A percentile compares a stretch with the other conserved stretches of the same genome.
phyloP scores from a whole-genome alignment of 495 filamentous ascomycete species.

The Bathelium albidoporum region DNA sequence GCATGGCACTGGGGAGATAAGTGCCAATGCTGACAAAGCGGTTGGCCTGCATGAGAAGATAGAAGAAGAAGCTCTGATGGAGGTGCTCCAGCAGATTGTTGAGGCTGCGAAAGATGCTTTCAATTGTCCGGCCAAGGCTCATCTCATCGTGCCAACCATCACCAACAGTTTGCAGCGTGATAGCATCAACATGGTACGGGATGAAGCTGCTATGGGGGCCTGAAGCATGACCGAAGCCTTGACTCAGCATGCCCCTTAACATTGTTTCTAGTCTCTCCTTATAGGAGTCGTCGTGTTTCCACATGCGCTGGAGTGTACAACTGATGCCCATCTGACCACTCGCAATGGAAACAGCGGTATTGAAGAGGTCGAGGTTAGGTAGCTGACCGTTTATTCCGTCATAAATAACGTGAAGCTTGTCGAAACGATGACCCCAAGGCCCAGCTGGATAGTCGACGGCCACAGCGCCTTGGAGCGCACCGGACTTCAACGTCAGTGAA shows the following conservation, averaged over 20 bases:
- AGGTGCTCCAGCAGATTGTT: conserved; percentile 96
- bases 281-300: conserved; percentile 73
- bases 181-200: conserved; percentile 93
- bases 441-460: conserved; percentile 76
- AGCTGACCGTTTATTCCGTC: conserved; percentile 95
- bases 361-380: conserved; percentile 91
- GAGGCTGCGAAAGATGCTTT: conserved; percentile 79
- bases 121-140: conserved; percentile 78
- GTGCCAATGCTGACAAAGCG: conserved; percentile 97
- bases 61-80: conserved; percentile 99
- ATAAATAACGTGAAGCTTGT: conserved; percentile 81
- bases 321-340: conserved; percentile 87
- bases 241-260: conserved; percentile 84
- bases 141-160: conserved; percentile 96
- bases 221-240: conserved; percentile 79
- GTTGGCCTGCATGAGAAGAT: conserved; percentile 78
- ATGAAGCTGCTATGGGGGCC: conserved; percentile 93
- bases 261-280: conserved; percentile 75
- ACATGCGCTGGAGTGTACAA: conserved; percentile 74
- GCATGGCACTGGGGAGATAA: conserved; percentile 92
- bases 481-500: conserved; percentile 80
- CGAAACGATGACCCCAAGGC: conserved; percentile 62
- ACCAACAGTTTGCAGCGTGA: conserved; percentile 82
- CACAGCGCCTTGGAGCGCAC: conserved; percentile 82
- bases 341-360: conserved; percentile 81